Evolutionary conservation across 2,329 filamentous ascomycete genomes (phyloP).

Genomic region (Fusarium aywerte): DNA sequence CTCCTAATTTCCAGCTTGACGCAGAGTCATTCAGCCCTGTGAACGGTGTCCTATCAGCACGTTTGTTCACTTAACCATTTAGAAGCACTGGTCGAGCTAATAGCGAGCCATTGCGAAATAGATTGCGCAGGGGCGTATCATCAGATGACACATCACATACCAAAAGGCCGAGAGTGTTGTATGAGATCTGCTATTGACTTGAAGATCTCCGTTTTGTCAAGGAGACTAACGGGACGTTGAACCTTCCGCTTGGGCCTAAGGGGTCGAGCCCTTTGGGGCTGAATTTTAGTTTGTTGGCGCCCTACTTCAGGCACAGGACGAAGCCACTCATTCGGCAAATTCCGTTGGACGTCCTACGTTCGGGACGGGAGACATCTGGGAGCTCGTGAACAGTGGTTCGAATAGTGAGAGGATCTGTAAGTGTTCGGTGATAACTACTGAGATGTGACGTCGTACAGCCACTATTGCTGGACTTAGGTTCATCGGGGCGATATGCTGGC

Average conservation of each 20-base stretch:
- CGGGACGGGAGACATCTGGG: neutral
- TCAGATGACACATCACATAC: neutral
- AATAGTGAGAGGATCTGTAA: neutral
- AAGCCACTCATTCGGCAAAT: neutral
- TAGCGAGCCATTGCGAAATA: neutral
- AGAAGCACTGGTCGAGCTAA: too few relatives aligned
- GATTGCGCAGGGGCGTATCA: neutral
- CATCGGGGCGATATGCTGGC: neutral
- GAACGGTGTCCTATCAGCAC: neutral
- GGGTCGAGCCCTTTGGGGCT: constrained; percentile 20
- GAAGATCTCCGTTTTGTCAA: constrained; percentile 13
- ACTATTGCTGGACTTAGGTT: neutral
- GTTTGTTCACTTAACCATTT: neutral
- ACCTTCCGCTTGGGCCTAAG: neutral
- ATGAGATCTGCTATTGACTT: neutral
- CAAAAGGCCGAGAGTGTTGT: neutral
- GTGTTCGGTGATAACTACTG: neutral
- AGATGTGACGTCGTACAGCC: neutral
- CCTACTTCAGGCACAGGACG: constrained; percentile 20
- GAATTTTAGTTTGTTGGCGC: constrained; percentile 22
- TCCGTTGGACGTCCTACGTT: neutral
- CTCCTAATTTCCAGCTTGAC: neutral
- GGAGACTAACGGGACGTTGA: constrained; percentile 6
- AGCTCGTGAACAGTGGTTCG: too few relatives aligned
- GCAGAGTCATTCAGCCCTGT: constrained; percentile 1